A percentile compares a stretch with the other conserved stretches of the same genome.
phyloP scores from a whole-genome alignment of 192 early-diverging fungal genomes.

The Entophlyctis luteolus region DNA sequence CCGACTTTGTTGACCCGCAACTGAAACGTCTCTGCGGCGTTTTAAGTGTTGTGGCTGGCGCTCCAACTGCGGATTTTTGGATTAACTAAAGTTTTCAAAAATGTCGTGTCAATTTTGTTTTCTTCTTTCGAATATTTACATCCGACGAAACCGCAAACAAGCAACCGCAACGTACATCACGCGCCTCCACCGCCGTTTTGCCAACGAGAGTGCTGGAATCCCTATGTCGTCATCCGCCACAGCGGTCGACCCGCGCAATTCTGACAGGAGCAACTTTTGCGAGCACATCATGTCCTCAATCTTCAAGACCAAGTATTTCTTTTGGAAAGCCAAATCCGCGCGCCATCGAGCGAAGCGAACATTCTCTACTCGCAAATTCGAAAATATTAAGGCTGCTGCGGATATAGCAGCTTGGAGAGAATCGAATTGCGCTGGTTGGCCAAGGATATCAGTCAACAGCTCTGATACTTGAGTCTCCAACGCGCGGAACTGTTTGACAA shows the following conservation, averaged over 20 bases:
- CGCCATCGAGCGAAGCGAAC: no score
- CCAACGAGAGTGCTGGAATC: background rate
- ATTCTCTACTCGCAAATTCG: no score
- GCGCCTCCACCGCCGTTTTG: slow-evolving; percentile 12
- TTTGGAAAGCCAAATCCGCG: slow-evolving; percentile 19
- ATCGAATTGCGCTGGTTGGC: background rate
- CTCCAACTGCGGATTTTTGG: no score
- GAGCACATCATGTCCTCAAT: background rate
- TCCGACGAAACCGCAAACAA: slow-evolving; percentile 2
- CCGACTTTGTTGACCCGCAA: no score
- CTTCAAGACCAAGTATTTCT: slow-evolving; percentile 1
- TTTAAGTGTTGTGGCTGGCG: no score
- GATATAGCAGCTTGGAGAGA: no score
- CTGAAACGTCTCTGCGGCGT: no score
- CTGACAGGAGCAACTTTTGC: slow-evolving; percentile 3
- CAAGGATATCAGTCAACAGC: background rate
- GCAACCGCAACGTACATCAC: background rate
- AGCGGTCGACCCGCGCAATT: background rate
- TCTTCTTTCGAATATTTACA: no score
- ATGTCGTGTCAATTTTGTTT: no score
- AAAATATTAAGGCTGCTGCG: no score
- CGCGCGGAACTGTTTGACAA: background rate
- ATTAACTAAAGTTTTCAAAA: no score
- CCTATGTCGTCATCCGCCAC: background rate
- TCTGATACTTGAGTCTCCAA: background rate